A percentile compares a stretch with the other conserved stretches of the same genome.
Conservation (phyloP, 495 filamentous ascomycete species). For the Aspergillus haitiensis region DNA sequence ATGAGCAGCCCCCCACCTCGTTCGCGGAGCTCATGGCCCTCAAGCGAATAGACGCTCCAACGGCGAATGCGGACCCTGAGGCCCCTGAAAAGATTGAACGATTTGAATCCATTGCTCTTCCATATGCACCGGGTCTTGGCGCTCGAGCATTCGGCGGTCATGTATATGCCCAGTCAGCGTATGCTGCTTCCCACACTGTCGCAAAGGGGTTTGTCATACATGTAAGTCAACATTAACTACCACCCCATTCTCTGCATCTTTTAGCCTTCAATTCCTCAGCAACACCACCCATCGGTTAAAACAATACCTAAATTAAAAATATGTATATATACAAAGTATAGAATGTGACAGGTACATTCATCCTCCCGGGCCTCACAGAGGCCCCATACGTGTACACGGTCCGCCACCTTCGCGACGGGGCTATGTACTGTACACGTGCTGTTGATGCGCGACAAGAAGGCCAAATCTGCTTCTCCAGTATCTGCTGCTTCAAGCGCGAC, state of each 20-base stretch:
- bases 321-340: slow-evolving; percentile 23
- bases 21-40: slow-evolving; percentile 41
- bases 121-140: slow-evolving; percentile 35
- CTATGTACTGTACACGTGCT: slow-evolving; percentile 57
- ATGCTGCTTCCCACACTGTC: slow-evolving; percentile 60
- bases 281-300: no score
- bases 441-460: slow-evolving; percentile 54
- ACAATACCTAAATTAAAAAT: no score
- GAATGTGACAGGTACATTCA: slow-evolving; percentile 70
- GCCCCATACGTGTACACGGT: slow-evolving; percentile 63
- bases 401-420: slow-evolving; percentile 53
- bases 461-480: slow-evolving; percentile 58
- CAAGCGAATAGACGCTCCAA: slow-evolving; percentile 27
- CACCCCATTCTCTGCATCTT: neutral
- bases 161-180: slow-evolving; percentile 65
- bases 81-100: slow-evolving; percentile 34
- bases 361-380: slow-evolving; percentile 50
- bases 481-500: slow-evolving; percentile 62
- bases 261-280: no score
- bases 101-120: slow-evolving; percentile 36
- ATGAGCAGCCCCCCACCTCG: slow-evolving; percentile 8
- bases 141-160: slow-evolving; percentile 60
- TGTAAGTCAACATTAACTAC: slow-evolving; percentile 42
- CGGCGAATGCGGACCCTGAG: neutral
- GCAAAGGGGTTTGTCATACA: slow-evolving; percentile 56